Evolutionary conservation across 2,329 filamentous ascomycete genomes (phyloP), one percentile per base, ranked within the genome.

Genomic region (Ceratocystis colombiana): DNA sequence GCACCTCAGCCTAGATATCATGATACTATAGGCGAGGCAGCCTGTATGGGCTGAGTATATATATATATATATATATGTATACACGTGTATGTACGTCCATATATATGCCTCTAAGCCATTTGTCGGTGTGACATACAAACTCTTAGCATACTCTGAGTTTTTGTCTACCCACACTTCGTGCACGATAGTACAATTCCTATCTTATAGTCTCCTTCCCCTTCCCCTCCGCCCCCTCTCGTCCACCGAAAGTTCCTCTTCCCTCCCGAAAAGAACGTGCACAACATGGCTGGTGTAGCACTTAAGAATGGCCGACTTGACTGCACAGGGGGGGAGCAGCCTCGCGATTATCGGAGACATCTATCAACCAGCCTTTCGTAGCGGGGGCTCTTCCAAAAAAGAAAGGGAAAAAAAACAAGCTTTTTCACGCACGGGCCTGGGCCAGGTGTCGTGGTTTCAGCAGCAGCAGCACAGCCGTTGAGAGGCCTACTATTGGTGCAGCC

Each of bases 391-490:
- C 15, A 33, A 57, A 59, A 57, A 22, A n/a, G 7, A 6, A 30
- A 22, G n/a, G 12, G 6, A 37, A 33, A 59, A 37, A 37, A 15
- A 30, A 33, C 55, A 59, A 59, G 55, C 55, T 59, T 59, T 41
- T 59, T 10, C 30, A 59, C 6, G 55, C 55, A 59, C 28, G 28
- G 55, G 30, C 55, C 28, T 4, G 25, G 28, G 33, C 28, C 8
- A 59, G 55, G 28, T 59, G 55, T 59, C 55, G 25, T 59, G 28
- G 55, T 59, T 59, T 59, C 55, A 59, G 55, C 17, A 22, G 53
- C 28, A 25, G 5, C 3, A 30, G 15, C 53, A 57, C 25, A 57
- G 53, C 53, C 53, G 53, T 30, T 57, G 53, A 57, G 53, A 57
- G 53, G 53, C 53, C 53, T 57, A 6, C 28, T 57, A 57, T 57